Evolutionary conservation across 345 rosid species (phyloP), one percentile per base, ranked within the genome.

Genomic region (Anacardium occidentale): DNA sequence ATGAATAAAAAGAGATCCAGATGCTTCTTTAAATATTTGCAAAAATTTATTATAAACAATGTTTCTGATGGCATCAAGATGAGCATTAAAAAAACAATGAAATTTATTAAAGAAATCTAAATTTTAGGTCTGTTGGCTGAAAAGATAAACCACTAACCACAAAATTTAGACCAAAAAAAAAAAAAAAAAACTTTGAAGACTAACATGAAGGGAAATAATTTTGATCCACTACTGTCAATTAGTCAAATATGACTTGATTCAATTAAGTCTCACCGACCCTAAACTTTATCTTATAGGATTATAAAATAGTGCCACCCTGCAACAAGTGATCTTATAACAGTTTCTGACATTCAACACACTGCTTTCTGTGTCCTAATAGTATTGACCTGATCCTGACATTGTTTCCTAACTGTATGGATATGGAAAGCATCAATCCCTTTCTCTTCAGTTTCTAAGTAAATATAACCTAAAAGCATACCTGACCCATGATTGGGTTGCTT

Each of bases 401-500:
- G 6, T 14, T 69, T 42, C 15, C 42, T 37, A 37, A 37, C 5
- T 37, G 7, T 7, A 37, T 37, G 1, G 7, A 37, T 37, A 37
- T 37, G 42, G 42, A 37, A 37, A 37, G 42, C 42, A 37, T 37
- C 42, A 6, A 37, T 37, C 9, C 42, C 37, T 37, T 37, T 37
- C 7, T 37, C 42, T 37, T 37, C 42, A 6, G 42, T 37, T 37
- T 6, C 7, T 6, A 37, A 37, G 1, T 37, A 7, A 37, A 37
- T 37, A 37, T 37, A 37, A 37, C 15, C 26, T 55, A 37, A 69
- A 66, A 12, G 22, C 18, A 61, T 82, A 92, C 99, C 96, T 92
- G 98, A 69, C 93, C 91, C 98, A 95, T 95, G 44, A 95, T 88
- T n/a, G 97, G 99, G 82, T 95, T 95, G 83, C 98, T 95, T 17